Percentiles rank a stretch among this genome's conserved stretches.
phyloP scores from a whole-genome alignment of 2,329 filamentous ascomycete species.

The Eutypa lata region DNA sequence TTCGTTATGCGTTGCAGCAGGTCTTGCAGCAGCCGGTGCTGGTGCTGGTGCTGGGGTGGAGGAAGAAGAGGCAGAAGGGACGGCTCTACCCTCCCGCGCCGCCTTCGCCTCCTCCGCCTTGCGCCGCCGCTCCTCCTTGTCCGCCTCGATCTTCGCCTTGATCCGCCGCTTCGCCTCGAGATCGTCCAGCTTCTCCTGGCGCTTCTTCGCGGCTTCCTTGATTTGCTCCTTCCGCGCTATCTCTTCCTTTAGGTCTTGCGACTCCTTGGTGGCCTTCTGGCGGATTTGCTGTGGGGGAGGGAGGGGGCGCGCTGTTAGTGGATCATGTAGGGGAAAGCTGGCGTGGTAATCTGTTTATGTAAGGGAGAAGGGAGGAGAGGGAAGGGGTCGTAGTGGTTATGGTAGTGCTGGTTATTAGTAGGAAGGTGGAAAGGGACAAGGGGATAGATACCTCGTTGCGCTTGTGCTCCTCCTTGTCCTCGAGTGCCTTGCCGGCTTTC shows the following conservation, averaged over 20 bases:
- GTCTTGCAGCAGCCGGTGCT: conserved; percentile 46
- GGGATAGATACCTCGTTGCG: conserved; percentile 67
- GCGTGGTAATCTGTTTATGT: no score
- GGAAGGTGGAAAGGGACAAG: not conserved
- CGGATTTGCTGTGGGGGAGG: conserved; percentile 57
- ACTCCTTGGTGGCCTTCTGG: conserved; percentile 84
- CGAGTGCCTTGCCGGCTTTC: conserved; percentile 61
- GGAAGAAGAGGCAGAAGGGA: conserved; percentile 35
- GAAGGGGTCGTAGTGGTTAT: no score
- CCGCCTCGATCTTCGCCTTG: conserved; percentile 89
- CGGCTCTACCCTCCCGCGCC: conserved; percentile 69
- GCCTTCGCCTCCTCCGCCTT: conserved; percentile 87
- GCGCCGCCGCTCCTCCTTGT: conserved; percentile 83
- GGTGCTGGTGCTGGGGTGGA: conserved; percentile 42
- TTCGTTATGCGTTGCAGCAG: conserved; percentile 72
- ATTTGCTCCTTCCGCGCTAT: conserved; percentile 84
- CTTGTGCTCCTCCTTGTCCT: conserved; percentile 79
- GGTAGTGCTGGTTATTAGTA: not conserved
- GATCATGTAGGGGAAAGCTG: no score
- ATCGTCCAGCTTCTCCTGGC: conserved; percentile 83
- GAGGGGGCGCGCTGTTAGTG: no score
- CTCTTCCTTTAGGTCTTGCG: conserved; percentile 86
- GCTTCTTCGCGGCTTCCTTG: conserved; percentile 85
- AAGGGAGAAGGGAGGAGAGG: conserved; percentile 5
- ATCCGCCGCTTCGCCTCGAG: conserved; percentile 83